A percentile compares a stretch with the other conserved stretches of the same genome.
phyloP scores from a whole-genome alignment of 2,329 filamentous ascomycete species.

The Bipolaris oryzae region DNA sequence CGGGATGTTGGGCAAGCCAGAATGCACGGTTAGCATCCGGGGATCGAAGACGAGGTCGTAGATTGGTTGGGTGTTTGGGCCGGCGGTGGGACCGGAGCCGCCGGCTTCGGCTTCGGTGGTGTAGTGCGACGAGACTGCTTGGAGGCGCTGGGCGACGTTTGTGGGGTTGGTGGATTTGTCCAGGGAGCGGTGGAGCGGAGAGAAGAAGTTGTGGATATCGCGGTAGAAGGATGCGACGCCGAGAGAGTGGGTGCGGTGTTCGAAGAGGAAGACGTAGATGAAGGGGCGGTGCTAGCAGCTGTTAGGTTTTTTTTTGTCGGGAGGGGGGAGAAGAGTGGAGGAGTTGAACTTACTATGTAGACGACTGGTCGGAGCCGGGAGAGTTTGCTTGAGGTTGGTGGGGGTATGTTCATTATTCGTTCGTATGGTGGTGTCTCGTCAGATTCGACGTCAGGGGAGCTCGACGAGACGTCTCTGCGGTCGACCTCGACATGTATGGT shows the following conservation, averaged over 20 bases:
- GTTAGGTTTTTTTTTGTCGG: background rate
- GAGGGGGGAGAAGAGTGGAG: no score
- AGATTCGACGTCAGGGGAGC: slow-evolving; percentile 17
- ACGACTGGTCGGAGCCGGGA: slow-evolving; percentile 68
- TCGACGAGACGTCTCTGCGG: slow-evolving; percentile 43
- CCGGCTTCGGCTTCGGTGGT: slow-evolving; percentile 45
- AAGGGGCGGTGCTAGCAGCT: slow-evolving; percentile 66
- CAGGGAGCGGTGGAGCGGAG: slow-evolving; percentile 54
- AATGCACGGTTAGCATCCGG: slow-evolving; percentile 62
- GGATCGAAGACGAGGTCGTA: slow-evolving; percentile 68
- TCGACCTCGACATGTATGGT: slow-evolving; percentile 71
- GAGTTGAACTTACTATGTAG: slow-evolving; percentile 60
- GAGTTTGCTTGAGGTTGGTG: slow-evolving; percentile 14
- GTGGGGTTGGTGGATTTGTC: slow-evolving; percentile 50
- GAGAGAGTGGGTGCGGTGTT: slow-evolving; percentile 63
- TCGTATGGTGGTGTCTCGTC: slow-evolving; percentile 33
- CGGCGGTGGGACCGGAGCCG: slow-evolving; percentile 36
- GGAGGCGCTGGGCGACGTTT: slow-evolving; percentile 52
- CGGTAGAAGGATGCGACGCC: slow-evolving; percentile 53
- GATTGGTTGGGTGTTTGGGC: slow-evolving; percentile 53
- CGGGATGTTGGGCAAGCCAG: slow-evolving; percentile 69
- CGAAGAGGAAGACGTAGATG: slow-evolving; percentile 77
- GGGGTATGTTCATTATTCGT: slow-evolving; percentile 20
- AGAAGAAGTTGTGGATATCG: slow-evolving; percentile 59
- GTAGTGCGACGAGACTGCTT: slow-evolving; percentile 43